These are phyloP conservation scores for Purpureocillium lavendulum DNA, from an alignment of 2,329 filamentous ascomycete species.

Conservation along the genomic window DNA sequence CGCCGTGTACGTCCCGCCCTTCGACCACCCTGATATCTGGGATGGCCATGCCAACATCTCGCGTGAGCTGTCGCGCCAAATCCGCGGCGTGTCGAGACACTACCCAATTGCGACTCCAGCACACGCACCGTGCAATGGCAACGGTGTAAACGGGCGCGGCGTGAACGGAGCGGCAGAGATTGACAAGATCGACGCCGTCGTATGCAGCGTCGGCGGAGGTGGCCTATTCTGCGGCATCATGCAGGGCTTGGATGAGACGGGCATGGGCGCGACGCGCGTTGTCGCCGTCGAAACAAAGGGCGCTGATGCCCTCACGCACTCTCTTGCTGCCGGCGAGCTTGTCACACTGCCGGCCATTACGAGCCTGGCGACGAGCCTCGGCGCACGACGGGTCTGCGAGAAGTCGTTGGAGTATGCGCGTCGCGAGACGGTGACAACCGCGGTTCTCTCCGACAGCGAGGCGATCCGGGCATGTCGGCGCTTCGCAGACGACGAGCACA, in stretches of 20 bases:
- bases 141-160: background rate
- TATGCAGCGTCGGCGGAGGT: slow-evolving; percentile 74
- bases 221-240: slow-evolving; percentile 70
- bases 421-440: slow-evolving; percentile 15
- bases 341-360: slow-evolving; percentile 62
- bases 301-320: slow-evolving; percentile 55
- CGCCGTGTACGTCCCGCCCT: slow-evolving; percentile 56
- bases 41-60: slow-evolving; percentile 51
- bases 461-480: slow-evolving; percentile 16
- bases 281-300: slow-evolving; percentile 67
- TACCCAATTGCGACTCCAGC: slow-evolving; percentile 19
- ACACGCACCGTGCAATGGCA: background rate
- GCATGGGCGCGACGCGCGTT: slow-evolving; percentile 31
- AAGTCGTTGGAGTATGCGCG: slow-evolving; percentile 23
- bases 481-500: slow-evolving; percentile 18
- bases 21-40: slow-evolving; percentile 60
- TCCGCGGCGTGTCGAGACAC: slow-evolving; percentile 15
- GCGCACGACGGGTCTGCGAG: slow-evolving; percentile 56
- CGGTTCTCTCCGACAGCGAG: slow-evolving; percentile 17
- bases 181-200: slow-evolving; percentile 49
- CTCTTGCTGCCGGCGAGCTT: slow-evolving; percentile 42
- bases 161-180: background rate
- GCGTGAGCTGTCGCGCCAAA: slow-evolving; percentile 30
- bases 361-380: slow-evolving; percentile 62
- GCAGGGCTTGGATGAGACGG: slow-evolving; percentile 42